These are phyloP conservation scores for Monosporascus sp. DNA, from an alignment of 2,329 filamentous ascomycete species.

Conservation along the genomic window DNA sequence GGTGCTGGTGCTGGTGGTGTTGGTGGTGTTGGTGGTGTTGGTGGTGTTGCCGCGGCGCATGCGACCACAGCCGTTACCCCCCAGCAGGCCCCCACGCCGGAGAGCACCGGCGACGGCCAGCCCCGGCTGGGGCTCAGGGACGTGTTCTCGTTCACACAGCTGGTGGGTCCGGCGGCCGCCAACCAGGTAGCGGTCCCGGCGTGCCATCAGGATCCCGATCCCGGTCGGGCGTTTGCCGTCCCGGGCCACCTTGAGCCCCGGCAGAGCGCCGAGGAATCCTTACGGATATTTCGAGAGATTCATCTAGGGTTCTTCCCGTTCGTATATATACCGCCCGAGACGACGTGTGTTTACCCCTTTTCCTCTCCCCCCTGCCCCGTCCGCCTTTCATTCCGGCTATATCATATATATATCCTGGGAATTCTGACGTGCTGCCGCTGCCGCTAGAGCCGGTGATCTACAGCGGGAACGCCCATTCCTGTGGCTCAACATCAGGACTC, in stretches of 20 bases:
- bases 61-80: neutral
- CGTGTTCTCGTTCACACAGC: neutral
- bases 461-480: constrained; percentile 34
- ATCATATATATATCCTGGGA: neutral
- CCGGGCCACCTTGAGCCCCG: constrained; percentile 6
- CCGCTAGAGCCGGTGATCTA: constrained; percentile 16
- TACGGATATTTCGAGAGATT: constrained; percentile 17
- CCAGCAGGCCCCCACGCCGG: neutral
- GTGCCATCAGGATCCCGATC: constrained; percentile 12
- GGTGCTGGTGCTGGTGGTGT: constrained; percentile 3
- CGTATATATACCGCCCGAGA: constrained; percentile 18
- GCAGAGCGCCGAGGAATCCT: constrained; percentile 18
- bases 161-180: neutral
- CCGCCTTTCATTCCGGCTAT: too few relatives aligned
- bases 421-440: neutral
- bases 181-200: neutral
- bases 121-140: neutral
- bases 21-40: constrained; percentile 1
- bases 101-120: neutral
- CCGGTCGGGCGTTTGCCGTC: constrained; percentile 7
- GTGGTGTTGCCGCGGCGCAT: constrained; percentile 2
- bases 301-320: constrained; percentile 23
- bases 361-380: neutral
- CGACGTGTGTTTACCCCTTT: constrained; percentile 9
- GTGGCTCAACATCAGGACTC: constrained; percentile 43